phyloP scores from a whole-genome alignment of 1,284 basidiomycete genomes.

The Xerocomus minutiporus region DNA sequence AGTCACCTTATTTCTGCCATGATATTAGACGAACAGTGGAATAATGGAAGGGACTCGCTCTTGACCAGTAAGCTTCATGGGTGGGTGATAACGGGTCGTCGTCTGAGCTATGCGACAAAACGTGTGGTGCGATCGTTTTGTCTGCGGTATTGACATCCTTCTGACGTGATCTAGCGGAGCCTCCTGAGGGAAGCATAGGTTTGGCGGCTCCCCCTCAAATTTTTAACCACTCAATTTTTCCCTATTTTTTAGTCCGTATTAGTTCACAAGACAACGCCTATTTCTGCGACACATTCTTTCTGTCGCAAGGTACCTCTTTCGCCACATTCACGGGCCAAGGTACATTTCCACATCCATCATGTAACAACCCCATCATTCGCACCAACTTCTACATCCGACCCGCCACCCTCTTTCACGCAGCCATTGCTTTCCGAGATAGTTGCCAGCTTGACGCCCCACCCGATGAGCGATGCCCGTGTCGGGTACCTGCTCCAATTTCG shows the following conservation, averaged over 20 bases:
- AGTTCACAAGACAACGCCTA: constrained; percentile 2
- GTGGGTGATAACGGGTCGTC: constrained; percentile 6
- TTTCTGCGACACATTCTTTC: background rate
- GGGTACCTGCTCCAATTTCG: background rate
- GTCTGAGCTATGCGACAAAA: constrained; percentile 9
- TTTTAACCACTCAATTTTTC: background rate
- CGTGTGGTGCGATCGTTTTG: constrained; percentile 17
- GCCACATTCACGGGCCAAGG: constrained; percentile 1
- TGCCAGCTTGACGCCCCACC: background rate
- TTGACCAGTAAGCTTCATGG: constrained; percentile 3
- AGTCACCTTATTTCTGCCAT: constrained; percentile 16
- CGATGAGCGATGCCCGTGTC: background rate
- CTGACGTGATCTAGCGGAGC: constrained; percentile 7
- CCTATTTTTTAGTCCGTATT: background rate
- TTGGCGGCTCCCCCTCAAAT: background rate
- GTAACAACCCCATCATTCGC: constrained; percentile 1
- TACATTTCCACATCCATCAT: constrained; percentile 7
- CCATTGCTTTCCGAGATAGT: background rate
- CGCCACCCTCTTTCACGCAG: constrained; percentile 3
- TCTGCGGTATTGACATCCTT: constrained; percentile 13
- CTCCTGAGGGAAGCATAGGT: background rate
- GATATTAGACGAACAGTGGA: constrained; percentile 11
- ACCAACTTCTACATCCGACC: constrained; percentile 1
- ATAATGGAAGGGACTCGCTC: constrained; percentile 10
- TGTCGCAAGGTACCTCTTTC: constrained; percentile 1